These are phyloP conservation scores for Corchorus capsularis DNA, from an alignment of 345 rosid genomes.

Conservation along the genomic window DNA sequence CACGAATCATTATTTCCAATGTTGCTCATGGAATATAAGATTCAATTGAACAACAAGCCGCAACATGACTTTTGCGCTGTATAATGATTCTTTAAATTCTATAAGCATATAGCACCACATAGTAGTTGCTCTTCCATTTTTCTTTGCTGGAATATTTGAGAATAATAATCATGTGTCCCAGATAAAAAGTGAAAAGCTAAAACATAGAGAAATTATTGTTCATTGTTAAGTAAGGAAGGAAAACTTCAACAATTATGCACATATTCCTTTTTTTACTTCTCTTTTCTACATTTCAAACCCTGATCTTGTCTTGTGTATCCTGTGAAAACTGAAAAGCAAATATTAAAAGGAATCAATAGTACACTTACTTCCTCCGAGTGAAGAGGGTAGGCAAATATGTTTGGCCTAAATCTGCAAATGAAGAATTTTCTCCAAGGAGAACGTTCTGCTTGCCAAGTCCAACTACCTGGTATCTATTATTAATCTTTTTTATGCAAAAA, in stretches of 20 bases:
- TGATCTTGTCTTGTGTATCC: neutral
- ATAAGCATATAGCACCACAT: constrained; percentile 1
- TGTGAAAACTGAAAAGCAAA: neutral
- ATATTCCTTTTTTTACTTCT: neutral
- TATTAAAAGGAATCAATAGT: neutral
- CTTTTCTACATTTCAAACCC: neutral
- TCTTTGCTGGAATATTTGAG: neutral
- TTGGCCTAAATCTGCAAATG: neutral
- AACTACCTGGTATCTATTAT: neutral
- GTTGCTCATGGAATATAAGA: constrained; percentile 27
- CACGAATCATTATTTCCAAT: constrained; percentile 27
- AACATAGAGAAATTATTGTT: neutral
- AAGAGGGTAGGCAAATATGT: neutral
- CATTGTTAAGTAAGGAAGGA: neutral
- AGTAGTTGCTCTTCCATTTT: constrained; percentile 3
- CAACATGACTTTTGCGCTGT: constrained; percentile 13
- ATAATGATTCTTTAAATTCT: constrained; percentile 20
- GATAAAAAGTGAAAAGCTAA: neutral
- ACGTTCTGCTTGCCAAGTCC: neutral
- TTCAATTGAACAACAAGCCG: constrained; percentile 28
- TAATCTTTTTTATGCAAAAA: neutral
- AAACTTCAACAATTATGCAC: neutral
- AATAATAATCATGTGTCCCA: neutral
- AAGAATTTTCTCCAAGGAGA: neutral
- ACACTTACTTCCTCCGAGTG: neutral